Evolutionary conservation across 129 eudicot species (phyloP), one percentile per base, ranked within the genome.

Genomic region (Helianthus annuus): DNA sequence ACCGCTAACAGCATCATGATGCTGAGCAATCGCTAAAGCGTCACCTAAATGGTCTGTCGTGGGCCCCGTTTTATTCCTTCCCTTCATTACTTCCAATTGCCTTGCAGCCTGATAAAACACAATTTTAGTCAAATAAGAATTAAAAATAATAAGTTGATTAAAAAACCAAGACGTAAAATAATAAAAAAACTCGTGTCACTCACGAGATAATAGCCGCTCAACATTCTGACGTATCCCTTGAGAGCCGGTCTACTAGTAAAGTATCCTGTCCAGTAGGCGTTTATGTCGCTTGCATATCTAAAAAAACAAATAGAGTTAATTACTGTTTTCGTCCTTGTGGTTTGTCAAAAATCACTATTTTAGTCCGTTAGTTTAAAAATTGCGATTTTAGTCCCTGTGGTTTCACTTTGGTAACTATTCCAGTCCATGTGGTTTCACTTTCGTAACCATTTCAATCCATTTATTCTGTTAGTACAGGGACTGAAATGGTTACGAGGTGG

Each of bases 201-300:
- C 67, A 90, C 99, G 89, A 94, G 62, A 72, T 90, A 88, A 78
- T 94, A 94, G 82, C 89, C 96, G 71, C 99, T 88, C 82, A 94
- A 38, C 73, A 56, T 52, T 79, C 99, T 88, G 16, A 94, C 96
- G 74, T 90, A 94, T 53, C 96, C 85, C 76, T 94, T 94, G 73
- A 86, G 45, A 53, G 83, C 89, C 55, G 97, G 87, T 69, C 99
- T 86, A 64, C 99, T 94, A 17, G 97, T 88, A 80, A 88, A 94
- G 70, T 94, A 94, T 49, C 99, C 99, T 3, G 99, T 94, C 99
- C 99, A 94, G 76, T 88, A 94, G 45, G 88, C 86, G 80, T 94
- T 78, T 74, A 79, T 56, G 69, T 91, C 83, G 64, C 84, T 91
- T 64, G 99, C 99, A 77, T 94, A 94, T 74, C 99, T 94, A 86